A percentile compares a stretch with the other conserved stretches of the same genome.
Evolutionary conservation across 2,329 filamentous ascomycete genomes (phyloP).

Genomic region (Xylariaceae sp.): DNA sequence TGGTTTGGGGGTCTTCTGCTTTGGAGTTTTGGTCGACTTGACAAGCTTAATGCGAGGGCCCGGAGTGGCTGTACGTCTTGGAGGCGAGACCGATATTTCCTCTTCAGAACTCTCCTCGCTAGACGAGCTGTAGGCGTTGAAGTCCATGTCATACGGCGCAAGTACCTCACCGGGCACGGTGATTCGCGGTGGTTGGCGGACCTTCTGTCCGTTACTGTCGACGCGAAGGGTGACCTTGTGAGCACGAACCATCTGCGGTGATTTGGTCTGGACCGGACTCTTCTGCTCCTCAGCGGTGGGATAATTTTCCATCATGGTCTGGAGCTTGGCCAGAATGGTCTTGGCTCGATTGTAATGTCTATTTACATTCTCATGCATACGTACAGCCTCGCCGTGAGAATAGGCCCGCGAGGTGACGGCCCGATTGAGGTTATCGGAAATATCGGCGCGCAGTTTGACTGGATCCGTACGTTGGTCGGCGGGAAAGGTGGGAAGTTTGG

Average conservation of each 20-base stretch:
- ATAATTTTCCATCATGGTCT: slow-evolving; percentile 57
- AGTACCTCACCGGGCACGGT: slow-evolving; percentile 64
- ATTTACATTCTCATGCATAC: slow-evolving; percentile 60
- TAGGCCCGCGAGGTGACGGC: slow-evolving; percentile 54
- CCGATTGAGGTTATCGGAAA: slow-evolving; percentile 53
- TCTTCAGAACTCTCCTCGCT: slow-evolving; percentile 51
- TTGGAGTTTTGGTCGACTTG: slow-evolving; percentile 43
- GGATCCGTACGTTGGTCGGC: slow-evolving; percentile 44
- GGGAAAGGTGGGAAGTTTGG: slow-evolving; percentile 46
- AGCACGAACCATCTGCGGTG: slow-evolving; percentile 46
- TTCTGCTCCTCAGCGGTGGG: slow-evolving; percentile 47
- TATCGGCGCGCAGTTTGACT: slow-evolving; percentile 51
- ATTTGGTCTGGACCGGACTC: slow-evolving; percentile 48
- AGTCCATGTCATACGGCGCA: slow-evolving; percentile 61
- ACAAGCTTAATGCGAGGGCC: slow-evolving; percentile 48
- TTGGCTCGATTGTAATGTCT: slow-evolving; percentile 59
- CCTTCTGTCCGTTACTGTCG: slow-evolving; percentile 41
- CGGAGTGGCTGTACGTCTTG: slow-evolving; percentile 32
- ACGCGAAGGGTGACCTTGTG: slow-evolving; percentile 43
- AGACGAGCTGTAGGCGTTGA: slow-evolving; percentile 52
- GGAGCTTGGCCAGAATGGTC: slow-evolving; percentile 54
- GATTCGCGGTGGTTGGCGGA: slow-evolving; percentile 50
- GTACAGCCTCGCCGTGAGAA: slow-evolving; percentile 57
- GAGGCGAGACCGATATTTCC: slow-evolving; percentile 38
- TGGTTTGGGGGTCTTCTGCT: slow-evolving; percentile 32